Base-by-base conservation (phyloP, 208 protist species). In the Pavlovales sp. region DNA sequence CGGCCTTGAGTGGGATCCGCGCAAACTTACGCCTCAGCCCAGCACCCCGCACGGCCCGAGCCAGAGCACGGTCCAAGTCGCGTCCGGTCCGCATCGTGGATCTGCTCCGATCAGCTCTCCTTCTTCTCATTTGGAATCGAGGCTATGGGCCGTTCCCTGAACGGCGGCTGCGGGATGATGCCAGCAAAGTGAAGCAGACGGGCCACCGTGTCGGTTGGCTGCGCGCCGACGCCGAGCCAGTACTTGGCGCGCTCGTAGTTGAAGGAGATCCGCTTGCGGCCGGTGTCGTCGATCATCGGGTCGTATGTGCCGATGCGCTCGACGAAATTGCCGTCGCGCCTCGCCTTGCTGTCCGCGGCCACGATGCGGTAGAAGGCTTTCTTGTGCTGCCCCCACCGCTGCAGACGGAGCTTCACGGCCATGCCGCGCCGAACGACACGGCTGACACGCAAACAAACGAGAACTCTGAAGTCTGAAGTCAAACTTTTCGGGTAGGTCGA, bases 141-240 rank as follows among this genome's bases (percentile, higher is more conserved):
- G n/a, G n/a, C n/a, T n/a, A n/a, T n/a, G n/a, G n/a, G n/a, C n/a
- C n/a, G n/a, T n/a, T 57, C 71, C 18, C 34, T 8, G 18, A 30
- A 38, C 18, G 71, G 71, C 32, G 71, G 71, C 71, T 76, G 5
- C 18, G 71, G 71, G 32, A 34, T 11, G 18, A 76, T 8, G 71
- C 71, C 75, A 0, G 75, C 75, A 26, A 14, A 40, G 11, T 40
- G 22, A 14, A 79, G 75, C 75, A 79, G 34, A 5, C 75, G 75
- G 34, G 75, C 75, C 18, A 79, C 75, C n/a, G 75, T 79, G 75
- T 79, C 75, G 11, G 36, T n/a, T 34, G 75, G 75, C 75, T 79
- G 75, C 75, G 75, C 75, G 75, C 75, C 75, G 75, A 79, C 75
- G 1, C 34, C 36, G n/a, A 79, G 75, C 75, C 75, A 79, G 75